Conservation (phyloP, 257 asterid genomes). For the Galeopsis tetrahit region DNA sequence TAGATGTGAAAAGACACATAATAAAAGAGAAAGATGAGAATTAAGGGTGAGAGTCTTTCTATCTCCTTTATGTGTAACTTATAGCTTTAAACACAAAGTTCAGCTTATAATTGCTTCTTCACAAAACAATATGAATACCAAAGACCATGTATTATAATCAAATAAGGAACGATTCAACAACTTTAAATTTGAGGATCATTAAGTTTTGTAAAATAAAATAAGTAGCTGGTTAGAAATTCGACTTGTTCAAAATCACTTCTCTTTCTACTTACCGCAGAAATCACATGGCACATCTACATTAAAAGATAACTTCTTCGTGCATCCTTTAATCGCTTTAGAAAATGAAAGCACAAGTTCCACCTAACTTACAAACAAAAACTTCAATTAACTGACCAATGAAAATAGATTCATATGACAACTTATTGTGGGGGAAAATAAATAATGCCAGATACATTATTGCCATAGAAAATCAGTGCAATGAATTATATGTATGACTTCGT, state of each 20-base stretch:
- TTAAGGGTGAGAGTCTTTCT: too few relatives aligned
- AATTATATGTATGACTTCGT: slow-evolving; percentile 25
- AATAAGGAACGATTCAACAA: slow-evolving; percentile 21
- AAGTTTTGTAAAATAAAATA: slow-evolving; percentile 7
- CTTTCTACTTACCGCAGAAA: slow-evolving; percentile 72
- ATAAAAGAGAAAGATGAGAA: too few relatives aligned
- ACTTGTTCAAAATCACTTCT: slow-evolving; percentile 29
- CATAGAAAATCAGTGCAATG: slow-evolving; percentile 28
- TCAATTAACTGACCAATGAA: slow-evolving; percentile 26
- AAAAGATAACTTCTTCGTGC: slow-evolving; percentile 76
- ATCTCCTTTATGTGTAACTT: not conserved
- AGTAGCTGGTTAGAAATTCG: slow-evolving; percentile 18
- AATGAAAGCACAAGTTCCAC: slow-evolving; percentile 87
- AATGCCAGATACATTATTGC: slow-evolving; percentile 32
- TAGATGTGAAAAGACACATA: too few relatives aligned
- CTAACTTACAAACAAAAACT: slow-evolving; percentile 40
- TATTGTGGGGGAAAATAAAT: slow-evolving; percentile 26
- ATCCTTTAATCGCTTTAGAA: slow-evolving; percentile 88
- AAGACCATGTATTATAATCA: not conserved
- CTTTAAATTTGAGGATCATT: slow-evolving; percentile 6
- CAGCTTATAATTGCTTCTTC: slow-evolving; percentile 1
- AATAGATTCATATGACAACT: slow-evolving; percentile 29
- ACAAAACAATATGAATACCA: slow-evolving; percentile 9
- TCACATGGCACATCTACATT: slow-evolving; percentile 91
- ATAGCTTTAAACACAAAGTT: not conserved